Base-by-base conservation (phyloP, 306 rosid species). In the Rosa persica region DNA sequence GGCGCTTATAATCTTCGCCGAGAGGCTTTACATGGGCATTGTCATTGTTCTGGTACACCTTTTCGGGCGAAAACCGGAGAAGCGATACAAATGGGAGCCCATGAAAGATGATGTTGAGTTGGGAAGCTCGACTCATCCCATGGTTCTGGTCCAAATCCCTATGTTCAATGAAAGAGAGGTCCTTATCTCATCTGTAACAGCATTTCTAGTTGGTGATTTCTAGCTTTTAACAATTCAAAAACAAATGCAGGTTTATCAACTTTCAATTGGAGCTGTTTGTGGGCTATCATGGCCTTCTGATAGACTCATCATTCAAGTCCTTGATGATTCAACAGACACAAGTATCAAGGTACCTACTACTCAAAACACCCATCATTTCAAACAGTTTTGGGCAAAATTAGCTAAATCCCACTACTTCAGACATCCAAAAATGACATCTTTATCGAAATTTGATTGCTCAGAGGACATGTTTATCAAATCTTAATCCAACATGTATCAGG, bases 151-250 rank as follows among this genome's bases (percentile, higher is more conserved):
- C 12, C 98, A 93, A 84, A 87, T 93, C 74, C 98, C 98, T 42
- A 93, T 93, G 98, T 93, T 85, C 82, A 93, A 93, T 27, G 98
- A 93, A 86, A 82, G 91, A 86, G 98, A 93, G 98, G 98, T 94
- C 8, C 57, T 74, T 62, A 54, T 76, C 67, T 52, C 39, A 70
- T 15, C n/a, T 39, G 22, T n/a, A 25, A 4, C 16, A 44, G 27
- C 40, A 60, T 22, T 23, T 40, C 46, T 27, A 60, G 15, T 55
- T 19, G 17, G 22, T 62, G 1, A 7, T 27, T 73, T 61, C 4
- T 67, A 48, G 62, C n/a, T 60, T 78, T n/a, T 72, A 67, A 61
- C 67, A 12, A 12, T 23, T 19, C 36, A 30, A 30, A 30, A 30
- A 30, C 36, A 30, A 72, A 78, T 85, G 78, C 81, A 93, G 98